Evolutionary conservation across 495 filamentous ascomycete species (phyloP).

Genomic region (Thermothielavioides terrestris): DNA sequence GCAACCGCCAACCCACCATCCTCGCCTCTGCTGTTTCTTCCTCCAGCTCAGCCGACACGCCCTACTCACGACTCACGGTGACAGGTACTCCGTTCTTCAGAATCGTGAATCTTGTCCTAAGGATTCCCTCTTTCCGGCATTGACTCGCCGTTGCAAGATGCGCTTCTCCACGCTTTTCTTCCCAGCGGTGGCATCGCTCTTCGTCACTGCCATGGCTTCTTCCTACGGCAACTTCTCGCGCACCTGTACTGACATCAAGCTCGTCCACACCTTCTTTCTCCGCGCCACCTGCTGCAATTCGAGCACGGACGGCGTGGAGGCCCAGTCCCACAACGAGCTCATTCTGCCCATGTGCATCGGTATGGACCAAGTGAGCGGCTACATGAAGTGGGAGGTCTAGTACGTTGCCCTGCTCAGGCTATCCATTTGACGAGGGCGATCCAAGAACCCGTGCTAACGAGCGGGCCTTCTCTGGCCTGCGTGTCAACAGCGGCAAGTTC

Average conservation of each 20-base stretch:
- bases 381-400: slow-evolving; percentile 8
- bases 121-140: too few relatives aligned
- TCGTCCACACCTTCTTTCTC: slow-evolving; percentile 5
- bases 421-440: neutral
- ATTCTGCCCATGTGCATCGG: slow-evolving; percentile 21
- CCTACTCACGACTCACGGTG: too few relatives aligned
- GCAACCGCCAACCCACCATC: too few relatives aligned
- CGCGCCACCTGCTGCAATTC: slow-evolving; percentile 4
- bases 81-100: too few relatives aligned
- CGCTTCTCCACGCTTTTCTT: neutral
- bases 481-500: slow-evolving; percentile 15
- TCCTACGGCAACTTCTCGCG: slow-evolving; percentile 8
- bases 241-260: slow-evolving; percentile 13
- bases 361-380: slow-evolving; percentile 1
- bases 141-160: too few relatives aligned
- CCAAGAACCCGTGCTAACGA: neutral
- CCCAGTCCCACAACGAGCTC: slow-evolving; percentile 5
- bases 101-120: too few relatives aligned
- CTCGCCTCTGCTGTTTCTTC: too few relatives aligned
- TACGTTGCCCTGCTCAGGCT: neutral
- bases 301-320: neutral
- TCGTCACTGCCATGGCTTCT: neutral
- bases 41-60: too few relatives aligned
- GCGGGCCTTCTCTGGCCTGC: neutral
- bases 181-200: neutral